Evolutionary conservation across 148 eudicot genomes (phyloP).

Genomic region (Rhododendron kiyosumense): DNA sequence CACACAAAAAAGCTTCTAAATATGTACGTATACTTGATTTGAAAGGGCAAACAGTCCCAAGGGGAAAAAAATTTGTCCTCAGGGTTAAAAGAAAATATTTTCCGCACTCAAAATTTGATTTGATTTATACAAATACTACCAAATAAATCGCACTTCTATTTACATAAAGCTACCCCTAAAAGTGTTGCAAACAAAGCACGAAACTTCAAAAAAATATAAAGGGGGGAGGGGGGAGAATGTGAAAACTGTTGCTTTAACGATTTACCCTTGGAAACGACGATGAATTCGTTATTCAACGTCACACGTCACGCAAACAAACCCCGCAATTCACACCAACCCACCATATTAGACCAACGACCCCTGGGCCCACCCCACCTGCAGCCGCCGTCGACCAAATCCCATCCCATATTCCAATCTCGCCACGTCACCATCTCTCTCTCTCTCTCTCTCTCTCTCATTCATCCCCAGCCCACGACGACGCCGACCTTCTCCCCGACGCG

Average conservation of each 20-base stretch:
- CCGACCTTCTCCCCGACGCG: slow-evolving; percentile 64
- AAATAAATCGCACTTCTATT: background rate
- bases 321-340: background rate
- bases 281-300: background rate
- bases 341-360: background rate
- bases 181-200: background rate
- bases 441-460: background rate
- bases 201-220: background rate
- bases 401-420: too few relatives aligned
- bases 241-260: background rate
- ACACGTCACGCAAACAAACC: background rate
- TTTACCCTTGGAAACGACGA: background rate
- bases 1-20: too few relatives aligned
- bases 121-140: background rate
- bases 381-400: background rate
- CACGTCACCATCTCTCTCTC: too few relatives aligned
- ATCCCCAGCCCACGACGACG: slow-evolving; percentile 42
- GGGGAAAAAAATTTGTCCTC: too few relatives aligned
- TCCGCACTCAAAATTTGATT: background rate
- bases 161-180: background rate
- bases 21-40: too few relatives aligned
- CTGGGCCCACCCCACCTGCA: slow-evolving; percentile 15
- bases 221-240: too few relatives aligned
- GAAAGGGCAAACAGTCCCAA: too few relatives aligned
- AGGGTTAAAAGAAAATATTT: too few relatives aligned